Conservation (phyloP, 2,329 filamentous ascomycete genomes). For the Penicillium sp. region DNA sequence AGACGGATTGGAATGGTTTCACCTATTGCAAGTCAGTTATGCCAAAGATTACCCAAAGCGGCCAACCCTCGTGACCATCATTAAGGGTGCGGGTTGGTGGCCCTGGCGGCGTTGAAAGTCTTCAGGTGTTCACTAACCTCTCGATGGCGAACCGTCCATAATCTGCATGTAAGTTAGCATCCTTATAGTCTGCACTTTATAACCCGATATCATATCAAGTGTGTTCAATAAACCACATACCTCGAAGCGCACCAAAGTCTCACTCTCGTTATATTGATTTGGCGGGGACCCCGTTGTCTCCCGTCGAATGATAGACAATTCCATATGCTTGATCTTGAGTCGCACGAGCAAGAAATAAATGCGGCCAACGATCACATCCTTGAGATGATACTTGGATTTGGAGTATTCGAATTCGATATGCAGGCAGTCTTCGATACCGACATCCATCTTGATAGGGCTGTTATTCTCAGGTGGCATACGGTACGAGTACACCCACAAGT, state of each 20-base stretch:
- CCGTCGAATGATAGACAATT: constrained; percentile 92
- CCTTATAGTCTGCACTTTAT: not conserved
- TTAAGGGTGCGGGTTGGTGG: not conserved
- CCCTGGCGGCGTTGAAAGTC: not conserved
- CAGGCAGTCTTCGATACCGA: constrained; percentile 97
- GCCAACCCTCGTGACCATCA: not conserved
- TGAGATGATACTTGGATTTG: constrained; percentile 98
- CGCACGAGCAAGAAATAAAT: constrained; percentile 98
- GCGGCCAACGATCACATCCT: constrained; percentile 96
- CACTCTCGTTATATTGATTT: constrained; percentile 99
- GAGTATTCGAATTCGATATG: constrained; percentile 99
- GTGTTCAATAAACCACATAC: constrained; percentile 43
- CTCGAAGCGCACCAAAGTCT: constrained; percentile 96
- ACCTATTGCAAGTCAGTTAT: constrained; percentile 44
- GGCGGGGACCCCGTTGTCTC: constrained; percentile 95
- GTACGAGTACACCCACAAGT: constrained; percentile 99
- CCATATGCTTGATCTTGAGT: constrained; percentile 99
- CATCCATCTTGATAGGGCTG: constrained; percentile 99
- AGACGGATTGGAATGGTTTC: constrained; percentile 94
- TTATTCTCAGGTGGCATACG: constrained; percentile 97
- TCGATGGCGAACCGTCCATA: constrained; percentile 98
- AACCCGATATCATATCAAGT: constrained; percentile 1
- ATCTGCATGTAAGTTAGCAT: constrained; percentile 55
- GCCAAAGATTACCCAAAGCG: not conserved
- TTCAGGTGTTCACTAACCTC: constrained; percentile 57